A percentile compares a stretch with the other conserved stretches of the same genome.
Evolutionary conservation across 495 filamentous ascomycete species (phyloP).

Genomic region (Xylaria palmicola): DNA sequence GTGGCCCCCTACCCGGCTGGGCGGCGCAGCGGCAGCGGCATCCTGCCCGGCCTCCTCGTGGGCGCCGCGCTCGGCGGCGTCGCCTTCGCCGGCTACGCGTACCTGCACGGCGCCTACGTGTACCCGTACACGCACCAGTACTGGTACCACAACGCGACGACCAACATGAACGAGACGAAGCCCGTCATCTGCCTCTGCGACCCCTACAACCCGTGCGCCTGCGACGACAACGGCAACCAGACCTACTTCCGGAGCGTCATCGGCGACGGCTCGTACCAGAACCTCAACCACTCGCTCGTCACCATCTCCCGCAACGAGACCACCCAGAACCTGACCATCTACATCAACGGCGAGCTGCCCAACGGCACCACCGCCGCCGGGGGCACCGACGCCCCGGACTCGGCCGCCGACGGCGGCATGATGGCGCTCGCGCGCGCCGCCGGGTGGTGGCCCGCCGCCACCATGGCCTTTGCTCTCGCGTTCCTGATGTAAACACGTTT

Average conservation of each 20-base stretch:
- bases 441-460: constrained; percentile 61
- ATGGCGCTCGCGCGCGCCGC: constrained; percentile 42
- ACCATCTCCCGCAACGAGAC: constrained; percentile 70
- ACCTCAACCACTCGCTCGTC: constrained; percentile 62
- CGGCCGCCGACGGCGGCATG: constrained; percentile 33
- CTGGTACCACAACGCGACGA: constrained; percentile 57
- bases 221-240: constrained; percentile 65
- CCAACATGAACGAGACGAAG: constrained; percentile 61
- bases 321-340: constrained; percentile 53
- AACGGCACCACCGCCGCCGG: constrained; percentile 76
- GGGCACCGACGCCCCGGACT: constrained; percentile 43
- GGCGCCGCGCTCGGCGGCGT: constrained; percentile 54
- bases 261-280: constrained; percentile 61
- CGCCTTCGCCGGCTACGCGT: constrained; percentile 57
- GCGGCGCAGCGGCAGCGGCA: constrained; percentile 54
- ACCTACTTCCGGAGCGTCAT: constrained; percentile 57
- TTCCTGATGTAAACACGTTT: constrained; percentile 19
- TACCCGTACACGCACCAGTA: constrained; percentile 69
- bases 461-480: constrained; percentile 52
- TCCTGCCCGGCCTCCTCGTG: constrained; percentile 56
- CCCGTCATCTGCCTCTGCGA: constrained; percentile 76
- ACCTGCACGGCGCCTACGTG: constrained; percentile 64
- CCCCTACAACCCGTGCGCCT: constrained; percentile 70
- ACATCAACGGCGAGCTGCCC: constrained; percentile 82
- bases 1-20: constrained; percentile 67